Evolutionary conservation across 2,329 filamentous ascomycete genomes (phyloP).

Genomic region (Talaromyces sp.): DNA sequence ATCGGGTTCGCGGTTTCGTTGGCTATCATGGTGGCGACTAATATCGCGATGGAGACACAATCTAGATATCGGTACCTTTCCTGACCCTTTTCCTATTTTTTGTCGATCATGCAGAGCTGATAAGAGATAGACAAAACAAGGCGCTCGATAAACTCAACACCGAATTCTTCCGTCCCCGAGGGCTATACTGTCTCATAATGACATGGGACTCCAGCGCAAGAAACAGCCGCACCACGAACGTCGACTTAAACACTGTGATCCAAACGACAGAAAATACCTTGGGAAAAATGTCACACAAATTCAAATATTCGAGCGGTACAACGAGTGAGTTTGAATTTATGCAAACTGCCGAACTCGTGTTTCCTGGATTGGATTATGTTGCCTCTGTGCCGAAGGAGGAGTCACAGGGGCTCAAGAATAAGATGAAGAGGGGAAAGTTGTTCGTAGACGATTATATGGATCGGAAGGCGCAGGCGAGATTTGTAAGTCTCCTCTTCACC

Average conservation of each 20-base stretch:
- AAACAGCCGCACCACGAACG: neutral
- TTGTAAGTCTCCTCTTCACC: neutral
- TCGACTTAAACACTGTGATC: neutral
- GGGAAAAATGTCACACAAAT: constrained; percentile 2
- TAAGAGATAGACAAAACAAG: constrained; percentile 41
- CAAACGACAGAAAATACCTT: neutral
- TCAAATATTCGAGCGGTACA: constrained; percentile 41
- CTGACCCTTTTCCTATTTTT: neutral
- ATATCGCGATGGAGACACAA: constrained; percentile 10
- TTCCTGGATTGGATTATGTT: constrained; percentile 42
- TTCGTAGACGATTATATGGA: constrained; percentile 17
- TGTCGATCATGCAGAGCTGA: neutral
- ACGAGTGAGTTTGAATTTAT: constrained; percentile 35
- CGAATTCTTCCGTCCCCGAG: constrained; percentile 56
- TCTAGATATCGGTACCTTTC: constrained; percentile 23
- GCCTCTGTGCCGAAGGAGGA: constrained; percentile 18
- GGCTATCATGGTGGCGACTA: constrained; percentile 11
- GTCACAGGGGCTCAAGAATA: constrained; percentile 18
- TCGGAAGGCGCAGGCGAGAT: constrained; percentile 14
- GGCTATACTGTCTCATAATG: constrained; percentile 55
- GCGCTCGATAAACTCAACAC: constrained; percentile 58
- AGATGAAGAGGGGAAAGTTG: constrained; percentile 1
- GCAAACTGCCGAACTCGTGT: constrained; percentile 50
- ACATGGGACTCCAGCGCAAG: constrained; percentile 35
- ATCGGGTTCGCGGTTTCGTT: constrained; percentile 11